phyloP scores from a whole-genome alignment of 352 stramenopile genomes.

The Pythium scleroteichum region DNA sequence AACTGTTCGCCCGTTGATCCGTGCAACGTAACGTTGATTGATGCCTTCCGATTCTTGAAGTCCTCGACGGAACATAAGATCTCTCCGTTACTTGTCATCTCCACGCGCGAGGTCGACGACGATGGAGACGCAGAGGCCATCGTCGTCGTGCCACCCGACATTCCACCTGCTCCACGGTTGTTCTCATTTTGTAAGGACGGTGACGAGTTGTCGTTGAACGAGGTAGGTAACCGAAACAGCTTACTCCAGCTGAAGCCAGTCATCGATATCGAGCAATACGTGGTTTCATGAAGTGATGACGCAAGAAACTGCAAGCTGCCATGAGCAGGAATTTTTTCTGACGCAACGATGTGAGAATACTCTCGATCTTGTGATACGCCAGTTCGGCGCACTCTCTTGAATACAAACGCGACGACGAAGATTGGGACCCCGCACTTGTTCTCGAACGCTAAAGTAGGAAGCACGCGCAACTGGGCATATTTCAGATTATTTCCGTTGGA shows the following conservation, averaged over 20 bases:
- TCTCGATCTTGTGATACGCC: constrained; percentile 57
- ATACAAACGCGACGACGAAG: constrained; percentile 68
- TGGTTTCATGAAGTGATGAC: constrained; percentile 73
- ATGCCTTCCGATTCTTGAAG: constrained; percentile 57
- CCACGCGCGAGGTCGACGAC: constrained; percentile 19
- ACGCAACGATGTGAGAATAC: constrained; percentile 74
- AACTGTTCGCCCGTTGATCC: constrained; percentile 43
- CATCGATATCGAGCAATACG: constrained; percentile 77
- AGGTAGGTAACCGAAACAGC: constrained; percentile 55
- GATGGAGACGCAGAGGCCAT: constrained; percentile 2
- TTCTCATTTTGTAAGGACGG: not conserved
- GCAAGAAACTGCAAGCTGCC: constrained; percentile 58
- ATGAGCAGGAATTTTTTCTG: constrained; percentile 52
- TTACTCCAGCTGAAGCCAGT: constrained; percentile 81
- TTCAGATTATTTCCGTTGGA: constrained; percentile 67
- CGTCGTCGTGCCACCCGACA: not conserved
- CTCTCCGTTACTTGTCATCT: constrained; percentile 26
- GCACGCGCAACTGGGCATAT: constrained; percentile 67
- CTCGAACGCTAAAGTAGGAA: constrained; percentile 67
- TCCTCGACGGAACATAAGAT: constrained; percentile 52
- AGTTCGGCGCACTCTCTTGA: constrained; percentile 73
- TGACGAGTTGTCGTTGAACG: constrained; percentile 18
- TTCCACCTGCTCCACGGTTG: constrained; percentile 4
- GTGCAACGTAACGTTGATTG: constrained; percentile 64
- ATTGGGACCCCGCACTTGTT: constrained; percentile 80